phyloP scores from a whole-genome alignment of 2,329 filamentous ascomycete genomes.

The Domatiomyces catenatus region DNA sequence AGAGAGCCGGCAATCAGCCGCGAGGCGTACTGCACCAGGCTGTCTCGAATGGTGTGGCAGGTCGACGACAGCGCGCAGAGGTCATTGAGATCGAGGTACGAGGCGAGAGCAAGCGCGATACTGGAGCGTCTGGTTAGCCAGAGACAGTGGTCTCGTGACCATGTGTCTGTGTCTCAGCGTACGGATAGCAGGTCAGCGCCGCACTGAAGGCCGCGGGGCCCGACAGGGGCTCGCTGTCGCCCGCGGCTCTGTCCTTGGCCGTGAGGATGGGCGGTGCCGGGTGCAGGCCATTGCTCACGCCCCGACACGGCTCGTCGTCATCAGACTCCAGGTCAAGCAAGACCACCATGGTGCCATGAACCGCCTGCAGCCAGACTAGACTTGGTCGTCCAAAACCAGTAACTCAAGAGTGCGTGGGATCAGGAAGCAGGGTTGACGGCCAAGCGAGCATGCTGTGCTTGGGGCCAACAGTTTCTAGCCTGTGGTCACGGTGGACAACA shows the following conservation, averaged over 20 bases:
- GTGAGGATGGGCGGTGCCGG: background rate
- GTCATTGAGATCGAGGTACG: slow-evolving; percentile 70
- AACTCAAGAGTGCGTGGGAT: too few relatives aligned
- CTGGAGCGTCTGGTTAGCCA: slow-evolving; percentile 32
- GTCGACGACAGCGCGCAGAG: slow-evolving; percentile 70
- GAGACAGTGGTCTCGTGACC: slow-evolving; percentile 11
- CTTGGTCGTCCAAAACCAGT: too few relatives aligned
- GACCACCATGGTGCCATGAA: slow-evolving; percentile 27
- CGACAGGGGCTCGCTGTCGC: background rate
- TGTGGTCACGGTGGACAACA: too few relatives aligned
- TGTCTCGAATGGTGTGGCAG: slow-evolving; percentile 63
- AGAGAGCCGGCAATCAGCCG: slow-evolving; percentile 61
- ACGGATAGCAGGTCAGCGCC: slow-evolving; percentile 35
- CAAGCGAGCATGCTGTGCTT: background rate
- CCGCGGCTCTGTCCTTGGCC: background rate
- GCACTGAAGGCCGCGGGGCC: slow-evolving; percentile 22
- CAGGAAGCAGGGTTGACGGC: background rate
- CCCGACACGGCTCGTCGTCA: slow-evolving; percentile 17
- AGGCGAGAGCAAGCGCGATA: slow-evolving; percentile 59
- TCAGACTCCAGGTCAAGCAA: slow-evolving; percentile 32
- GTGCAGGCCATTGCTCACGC: background rate
- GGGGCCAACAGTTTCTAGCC: background rate
- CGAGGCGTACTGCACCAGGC: slow-evolving; percentile 61
- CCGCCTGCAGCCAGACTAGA: too few relatives aligned
- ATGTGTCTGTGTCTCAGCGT: slow-evolving; percentile 13